A percentile compares a stretch with the other conserved stretches of the same genome.
These are phyloP conservation scores for Diutina neorugosa DNA, from an alignment of 1,139 yeast species.

Conservation along the genomic window DNA sequence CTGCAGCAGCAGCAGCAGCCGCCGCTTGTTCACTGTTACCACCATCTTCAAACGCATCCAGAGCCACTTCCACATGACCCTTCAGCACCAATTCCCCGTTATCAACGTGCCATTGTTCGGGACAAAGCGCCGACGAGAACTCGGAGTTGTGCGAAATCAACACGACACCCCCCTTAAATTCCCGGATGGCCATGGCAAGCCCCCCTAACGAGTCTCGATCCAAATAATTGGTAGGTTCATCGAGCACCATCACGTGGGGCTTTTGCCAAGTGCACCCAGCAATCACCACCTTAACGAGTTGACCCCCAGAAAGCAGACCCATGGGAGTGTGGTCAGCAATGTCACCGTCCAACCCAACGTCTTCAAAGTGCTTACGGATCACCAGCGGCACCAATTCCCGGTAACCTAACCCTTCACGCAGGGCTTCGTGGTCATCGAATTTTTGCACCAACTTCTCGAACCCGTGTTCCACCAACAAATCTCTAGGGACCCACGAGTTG, in stretches of 20 bases:
- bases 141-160: slow-evolving; percentile 97
- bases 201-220: slow-evolving; percentile 98
- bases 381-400: slow-evolving; percentile 86
- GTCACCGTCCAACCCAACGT: slow-evolving; percentile 93
- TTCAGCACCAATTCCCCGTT: slow-evolving; percentile 81
- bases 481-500: slow-evolving; percentile 90
- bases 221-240: slow-evolving; percentile 96
- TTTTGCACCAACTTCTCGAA: slow-evolving; percentile 81
- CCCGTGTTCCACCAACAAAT: slow-evolving; percentile 65
- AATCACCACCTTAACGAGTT: slow-evolving; percentile 93
- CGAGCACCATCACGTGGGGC: slow-evolving; percentile 93
- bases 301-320: slow-evolving; percentile 97
- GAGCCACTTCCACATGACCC: slow-evolving; percentile 67
- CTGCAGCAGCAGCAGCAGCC: slow-evolving; percentile 26
- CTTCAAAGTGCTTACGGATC: slow-evolving; percentile 93
- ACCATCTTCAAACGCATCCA: slow-evolving; percentile 66
- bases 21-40: slow-evolving; percentile 12
- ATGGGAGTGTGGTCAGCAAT: slow-evolving; percentile 96
- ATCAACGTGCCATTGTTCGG: slow-evolving; percentile 97
- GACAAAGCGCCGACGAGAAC: slow-evolving; percentile 94
- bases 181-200: slow-evolving; percentile 91
- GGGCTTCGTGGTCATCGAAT: slow-evolving; percentile 96
- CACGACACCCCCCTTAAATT: slow-evolving; percentile 96
- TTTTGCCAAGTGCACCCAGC: slow-evolving; percentile 99
- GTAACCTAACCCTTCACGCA: slow-evolving; percentile 97